phyloP scores from a whole-genome alignment of 139 green algal species.

The Desmodesmus armatus region DNA sequence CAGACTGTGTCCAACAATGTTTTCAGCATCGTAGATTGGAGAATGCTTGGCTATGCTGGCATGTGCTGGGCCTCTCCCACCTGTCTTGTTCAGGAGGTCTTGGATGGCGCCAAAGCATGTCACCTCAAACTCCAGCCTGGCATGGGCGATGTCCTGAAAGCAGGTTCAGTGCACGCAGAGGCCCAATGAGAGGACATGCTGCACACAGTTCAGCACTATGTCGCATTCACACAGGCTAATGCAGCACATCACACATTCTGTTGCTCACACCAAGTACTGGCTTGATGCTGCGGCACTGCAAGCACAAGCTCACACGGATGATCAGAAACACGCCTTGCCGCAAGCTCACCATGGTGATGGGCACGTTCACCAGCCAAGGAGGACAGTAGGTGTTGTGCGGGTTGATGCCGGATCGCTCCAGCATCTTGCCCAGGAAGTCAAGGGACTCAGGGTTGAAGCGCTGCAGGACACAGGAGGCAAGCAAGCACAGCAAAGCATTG shows the following conservation, averaged over 20 bases:
- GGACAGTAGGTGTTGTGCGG: conserved; percentile 84
- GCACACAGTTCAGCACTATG: no score
- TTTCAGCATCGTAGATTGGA: no score
- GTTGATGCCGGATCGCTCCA: conserved; percentile 87
- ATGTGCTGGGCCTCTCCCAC: conserved; percentile 27
- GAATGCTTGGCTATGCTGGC: no score
- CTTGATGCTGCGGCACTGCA: no score
- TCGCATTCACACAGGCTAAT: no score
- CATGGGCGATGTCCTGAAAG: conserved; percentile 69
- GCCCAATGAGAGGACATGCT: no score
- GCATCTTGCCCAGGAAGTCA: conserved; percentile 93
- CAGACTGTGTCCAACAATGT: no score
- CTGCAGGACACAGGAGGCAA: conserved; percentile 40
- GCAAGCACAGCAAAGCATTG: background rate
- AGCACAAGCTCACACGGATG: no score
- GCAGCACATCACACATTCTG: no score
- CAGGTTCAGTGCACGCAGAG: background rate
- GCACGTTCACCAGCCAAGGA: conserved; percentile 37
- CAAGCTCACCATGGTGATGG: conserved; percentile 51
- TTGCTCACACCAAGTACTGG: no score
- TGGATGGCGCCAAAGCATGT: conserved; percentile 70
- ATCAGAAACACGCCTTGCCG: no score
- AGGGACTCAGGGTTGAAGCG: conserved; percentile 82
- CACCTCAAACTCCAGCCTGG: conserved; percentile 89
- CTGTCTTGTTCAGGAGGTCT: conserved; percentile 72